Base-by-base conservation (phyloP, 768 basidiomycete species). In the Leucosporidium scottii region DNA sequence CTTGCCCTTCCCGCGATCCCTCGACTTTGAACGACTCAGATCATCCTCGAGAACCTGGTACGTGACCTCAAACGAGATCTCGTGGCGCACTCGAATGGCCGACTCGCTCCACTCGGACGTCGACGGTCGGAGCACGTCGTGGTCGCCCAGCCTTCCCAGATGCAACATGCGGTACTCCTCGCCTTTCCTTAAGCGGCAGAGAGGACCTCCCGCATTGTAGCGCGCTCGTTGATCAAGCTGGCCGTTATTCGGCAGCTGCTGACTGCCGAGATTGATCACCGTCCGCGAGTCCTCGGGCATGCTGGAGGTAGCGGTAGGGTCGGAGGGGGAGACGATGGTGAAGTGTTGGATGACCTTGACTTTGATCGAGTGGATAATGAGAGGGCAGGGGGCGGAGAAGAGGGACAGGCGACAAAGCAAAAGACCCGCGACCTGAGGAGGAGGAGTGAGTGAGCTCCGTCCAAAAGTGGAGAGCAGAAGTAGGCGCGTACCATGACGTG, bases 291-390 rank as follows among this genome's bases (percentile, higher is more conserved):
- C 50, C 1, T 34, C 56, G 4, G 70, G 63, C 1, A 66, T 44
- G 6, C 8, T 44, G 50, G 27, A 25, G 20, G 30, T 53, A 28
- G 12, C 28, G 5, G 64, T 65, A 57, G 8, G 48, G 25, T 65
- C 57, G 51, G 53, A 47, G 20, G 70, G 63, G 1, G 70, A 71
- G 28, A 36, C 49, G 7, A 71, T 64, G 17, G 54, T 28, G 48
- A 71, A 71, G 0, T 30, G 50, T 25, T 71, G 70, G n/a, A 62
- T 21, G 60, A 71, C 65, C 47, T 67, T 67, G 63, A 71, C 23
- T 31, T 67, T 67, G 70, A 71, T 59, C 13, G 70, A 65, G 59
- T 71, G 67, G 70, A 71, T 62, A 39, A 65, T 23, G 63, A 71
- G 31, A 25, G 48, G 56, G 15, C 51, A 59, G 2, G 70, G 63